Evolutionary conservation across 495 filamentous ascomycete species (phyloP).

Genomic region (Penicillium riverlandense): DNA sequence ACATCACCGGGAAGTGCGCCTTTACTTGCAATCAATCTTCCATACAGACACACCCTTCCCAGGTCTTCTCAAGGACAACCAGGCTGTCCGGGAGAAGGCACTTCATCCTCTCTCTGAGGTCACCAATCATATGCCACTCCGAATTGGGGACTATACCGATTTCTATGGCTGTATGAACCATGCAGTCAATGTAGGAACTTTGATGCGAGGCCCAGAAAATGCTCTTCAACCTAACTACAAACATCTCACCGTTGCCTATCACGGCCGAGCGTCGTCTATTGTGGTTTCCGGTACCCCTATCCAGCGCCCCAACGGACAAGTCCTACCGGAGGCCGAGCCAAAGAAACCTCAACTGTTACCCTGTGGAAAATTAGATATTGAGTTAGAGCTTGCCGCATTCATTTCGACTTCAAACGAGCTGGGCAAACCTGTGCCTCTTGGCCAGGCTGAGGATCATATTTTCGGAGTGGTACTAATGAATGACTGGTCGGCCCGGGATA

Average conservation of each 20-base stretch:
- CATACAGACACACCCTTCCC: conserved; percentile 52
- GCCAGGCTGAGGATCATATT: too few species aligned
- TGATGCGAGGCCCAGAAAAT: conserved; percentile 74
- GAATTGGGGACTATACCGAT: conserved; percentile 90
- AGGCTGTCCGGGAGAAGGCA: conserved; percentile 40
- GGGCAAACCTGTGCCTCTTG: too few species aligned
- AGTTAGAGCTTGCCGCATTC: too few species aligned
- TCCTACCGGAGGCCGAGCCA: too few species aligned
- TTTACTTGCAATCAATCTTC: conserved; percentile 68
- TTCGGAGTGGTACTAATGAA: too few species aligned
- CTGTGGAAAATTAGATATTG: too few species aligned
- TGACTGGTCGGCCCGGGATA: too few species aligned
- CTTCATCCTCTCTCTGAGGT: conserved; percentile 52
- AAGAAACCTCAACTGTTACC: too few species aligned
- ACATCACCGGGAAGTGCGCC: conserved; percentile 64
- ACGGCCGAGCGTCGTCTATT: too few species aligned
- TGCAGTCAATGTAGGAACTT: conserved; percentile 66
- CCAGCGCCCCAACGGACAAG: too few species aligned
- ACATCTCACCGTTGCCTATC: conserved; percentile 85
- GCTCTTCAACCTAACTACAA: conserved; percentile 90
- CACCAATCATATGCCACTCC: conserved; percentile 72
- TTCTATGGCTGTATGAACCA: conserved; percentile 93
- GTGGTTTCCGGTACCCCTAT: too few species aligned
- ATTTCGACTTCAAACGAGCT: too few species aligned
- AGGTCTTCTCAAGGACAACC: conserved; percentile 51